Evolutionary conservation across 495 filamentous ascomycete species (phyloP), one percentile per base, ranked within the genome.

Genomic region (Aspergillus cavernicola): DNA sequence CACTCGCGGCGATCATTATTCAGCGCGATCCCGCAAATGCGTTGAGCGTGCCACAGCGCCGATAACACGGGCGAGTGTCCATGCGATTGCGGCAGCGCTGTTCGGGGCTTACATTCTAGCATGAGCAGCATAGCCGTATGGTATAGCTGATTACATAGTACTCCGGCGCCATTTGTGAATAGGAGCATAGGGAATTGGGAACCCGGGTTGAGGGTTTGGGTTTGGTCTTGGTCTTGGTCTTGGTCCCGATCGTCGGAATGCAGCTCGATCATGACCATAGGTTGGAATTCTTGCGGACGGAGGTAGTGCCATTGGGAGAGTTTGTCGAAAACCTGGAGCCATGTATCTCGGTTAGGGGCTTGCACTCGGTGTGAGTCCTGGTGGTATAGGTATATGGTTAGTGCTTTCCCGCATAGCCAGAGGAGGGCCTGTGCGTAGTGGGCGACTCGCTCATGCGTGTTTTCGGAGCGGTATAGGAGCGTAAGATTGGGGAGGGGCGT

Each of bases 71-170:
- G 54, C 22, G 53, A 52, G n/a, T n/a, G n/a, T n/a, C n/a, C n/a
- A n/a, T n/a, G n/a, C 55, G 57, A 10, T 55, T 54, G 1, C 52
- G 59, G 42, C 1, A 57, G 55, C n/a, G 61, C 63, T 1, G 66
- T 70, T 2, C 70, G 68, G 13, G 71, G 68, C 19, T 62, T 70
- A 42, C 58, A 68, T 38, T 66, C 64, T 7, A 75, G 52, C n/a
- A 75, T 53, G 1, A 72, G 39, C 26, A 74, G 50, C 67, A 70
- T 72, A 12, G 71, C 71, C 3, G 71, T 73, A 50, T 75, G 72
- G 43, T 75, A 75, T 1, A 77, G 45, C 53, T 66, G 66, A 48
- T 71, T 74, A 22, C 65, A 62, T n/a, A 71, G 71, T 11, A 67
- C 52, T 1, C 67, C 71, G 5, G 71, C 65, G 22, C 67, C 71